phyloP scores from a whole-genome alignment of 2,329 filamentous ascomycete species.

The Apiospora phragmitis region DNA sequence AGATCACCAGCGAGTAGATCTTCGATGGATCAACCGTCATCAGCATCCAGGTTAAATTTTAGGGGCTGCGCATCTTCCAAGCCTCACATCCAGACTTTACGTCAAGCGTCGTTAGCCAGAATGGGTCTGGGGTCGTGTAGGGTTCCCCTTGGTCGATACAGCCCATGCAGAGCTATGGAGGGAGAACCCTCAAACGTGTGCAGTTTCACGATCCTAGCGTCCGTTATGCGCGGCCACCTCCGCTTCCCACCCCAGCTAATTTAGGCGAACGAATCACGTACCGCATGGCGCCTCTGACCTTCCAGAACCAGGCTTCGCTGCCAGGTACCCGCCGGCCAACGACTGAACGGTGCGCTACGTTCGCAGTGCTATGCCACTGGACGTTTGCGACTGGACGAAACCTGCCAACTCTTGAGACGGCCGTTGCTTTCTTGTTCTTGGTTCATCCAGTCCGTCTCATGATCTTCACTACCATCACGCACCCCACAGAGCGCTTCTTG shows the following conservation, averaged over 20 bases:
- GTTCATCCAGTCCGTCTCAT: neutral
- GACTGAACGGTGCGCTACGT: neutral
- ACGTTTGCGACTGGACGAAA: neutral
- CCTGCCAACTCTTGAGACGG: neutral
- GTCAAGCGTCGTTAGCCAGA: neutral
- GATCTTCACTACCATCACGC: neutral
- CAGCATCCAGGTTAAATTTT: neutral
- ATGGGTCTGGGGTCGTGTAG: neutral
- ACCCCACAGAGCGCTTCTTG: neutral
- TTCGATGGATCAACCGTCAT: neutral
- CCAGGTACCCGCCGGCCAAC: neutral
- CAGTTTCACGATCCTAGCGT: slow-evolving; percentile 6
- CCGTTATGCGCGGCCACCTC: neutral
- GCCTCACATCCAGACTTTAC: neutral
- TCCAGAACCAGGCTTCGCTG: neutral
- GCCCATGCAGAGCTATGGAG: neutral
- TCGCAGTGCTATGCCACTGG: neutral
- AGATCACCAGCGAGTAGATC: neutral
- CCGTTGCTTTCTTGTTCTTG: neutral
- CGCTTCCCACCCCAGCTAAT: neutral
- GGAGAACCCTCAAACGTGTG: slow-evolving; percentile 3
- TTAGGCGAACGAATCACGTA: neutral
- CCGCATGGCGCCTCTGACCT: neutral
- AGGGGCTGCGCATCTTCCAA: neutral
- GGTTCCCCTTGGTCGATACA: neutral